Evolutionary conservation across 2,329 filamentous ascomycete species (phyloP), one percentile per base, ranked within the genome.

Genomic region (Colletotrichum sp.): DNA sequence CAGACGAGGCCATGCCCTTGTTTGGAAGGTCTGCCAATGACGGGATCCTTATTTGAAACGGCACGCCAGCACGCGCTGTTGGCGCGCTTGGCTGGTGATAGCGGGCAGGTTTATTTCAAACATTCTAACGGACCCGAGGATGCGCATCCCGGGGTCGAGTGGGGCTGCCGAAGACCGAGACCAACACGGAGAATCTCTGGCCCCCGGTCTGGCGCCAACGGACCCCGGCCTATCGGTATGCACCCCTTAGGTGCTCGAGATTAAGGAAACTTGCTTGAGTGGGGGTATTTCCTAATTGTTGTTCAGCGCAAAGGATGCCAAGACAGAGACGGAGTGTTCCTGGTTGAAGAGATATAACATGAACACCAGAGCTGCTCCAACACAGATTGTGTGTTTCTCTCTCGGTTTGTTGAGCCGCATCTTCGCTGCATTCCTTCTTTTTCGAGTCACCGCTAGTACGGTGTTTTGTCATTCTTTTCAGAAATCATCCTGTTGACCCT

Each of bases 391-490:
- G 10, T 48, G 30, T 36, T 69, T 12, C 15, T 24, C 24, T 30
- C 9, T 32, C 8, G 36, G 58, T 26, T 30, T 12, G 43, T 58
- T 68, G 48, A 68, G 73, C 43, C 28, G 28, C 56, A 60, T 69
- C 70, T 73, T 75, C 18, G 38, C 34, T 60, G 64, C 70, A 69
- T 68, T 73, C 70, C 70, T 65, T 65, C 65, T 52, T 64, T 73
- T 73, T 36, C 64, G 56, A 68, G 34, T 73, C 70, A 48, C 73
- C 73, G 73, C 73, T 69, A 68, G 58, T 60, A 36, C 73, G 73
- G 70, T 73, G 43, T 62, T 75, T 73, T 68, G 55, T 70, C 70
- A 68, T 68, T 75, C 70, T 64, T 75, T 75, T 65, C 26, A 24
- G 21, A 43, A 67, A 36, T 1, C n/a, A 52, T 52, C 43, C 58